A percentile compares a stretch with the other conserved stretches of the same genome.
These are phyloP conservation scores for Podospora pseudoanserina DNA, from an alignment of 495 filamentous ascomycete genomes.

Conservation along the genomic window DNA sequence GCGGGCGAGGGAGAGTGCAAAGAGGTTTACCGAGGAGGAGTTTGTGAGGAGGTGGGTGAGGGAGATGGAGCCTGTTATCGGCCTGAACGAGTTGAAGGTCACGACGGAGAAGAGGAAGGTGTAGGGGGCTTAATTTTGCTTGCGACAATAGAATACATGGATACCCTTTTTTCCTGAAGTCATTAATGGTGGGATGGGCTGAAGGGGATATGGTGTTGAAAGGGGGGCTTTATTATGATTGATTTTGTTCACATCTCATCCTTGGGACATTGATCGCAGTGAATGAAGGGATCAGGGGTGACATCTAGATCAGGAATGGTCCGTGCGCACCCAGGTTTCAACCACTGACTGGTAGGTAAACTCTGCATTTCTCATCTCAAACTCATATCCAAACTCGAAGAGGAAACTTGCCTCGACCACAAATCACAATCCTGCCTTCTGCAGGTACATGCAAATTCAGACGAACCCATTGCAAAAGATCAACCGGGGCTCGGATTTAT, in stretches of 20 bases:
- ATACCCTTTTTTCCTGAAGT: constrained; percentile 23
- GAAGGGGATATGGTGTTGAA: neutral
- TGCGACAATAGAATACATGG: constrained; percentile 18
- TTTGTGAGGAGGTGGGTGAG: constrained; percentile 72
- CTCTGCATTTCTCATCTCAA: constrained; percentile 10
- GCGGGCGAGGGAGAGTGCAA: constrained; percentile 69
- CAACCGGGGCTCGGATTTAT: neutral
- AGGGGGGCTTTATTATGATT: constrained; percentile 4
- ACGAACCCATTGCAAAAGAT: neutral
- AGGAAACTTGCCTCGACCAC: neutral
- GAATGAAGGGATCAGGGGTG: neutral
- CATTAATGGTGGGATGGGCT: no score
- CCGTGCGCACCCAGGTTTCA: constrained; percentile 6
- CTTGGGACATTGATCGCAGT: no score
- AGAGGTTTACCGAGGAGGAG: constrained; percentile 80
- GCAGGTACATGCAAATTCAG: neutral
- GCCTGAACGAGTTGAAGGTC: constrained; percentile 15
- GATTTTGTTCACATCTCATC: neutral
- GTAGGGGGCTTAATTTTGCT: constrained; percentile 1
- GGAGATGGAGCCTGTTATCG: constrained; percentile 68
- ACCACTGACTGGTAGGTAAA: neutral
- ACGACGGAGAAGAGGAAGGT: constrained; percentile 13
- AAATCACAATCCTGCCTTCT: neutral
- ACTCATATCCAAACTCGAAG: neutral
- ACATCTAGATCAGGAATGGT: neutral